phyloP scores from a whole-genome alignment of 371 early-diverging fungal genomes.

The Lichtheimia ramosa region DNA sequence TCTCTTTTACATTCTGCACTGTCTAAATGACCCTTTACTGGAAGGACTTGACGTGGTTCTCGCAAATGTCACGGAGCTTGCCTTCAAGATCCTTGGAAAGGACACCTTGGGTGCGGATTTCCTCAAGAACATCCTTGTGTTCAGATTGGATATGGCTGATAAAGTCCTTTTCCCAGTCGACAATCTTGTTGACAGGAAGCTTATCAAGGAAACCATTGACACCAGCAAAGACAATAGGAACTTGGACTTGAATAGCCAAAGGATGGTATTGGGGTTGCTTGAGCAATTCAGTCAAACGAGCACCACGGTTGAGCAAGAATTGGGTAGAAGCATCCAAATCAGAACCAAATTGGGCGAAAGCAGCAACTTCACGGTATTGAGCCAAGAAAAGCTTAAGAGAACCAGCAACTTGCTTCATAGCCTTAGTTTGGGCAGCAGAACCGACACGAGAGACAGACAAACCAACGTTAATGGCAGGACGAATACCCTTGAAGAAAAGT shows the following conservation, averaged over 20 bases:
- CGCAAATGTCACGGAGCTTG: slow-evolving; percentile 83
- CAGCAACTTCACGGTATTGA: slow-evolving; percentile 98
- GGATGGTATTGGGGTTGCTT: slow-evolving; percentile 95
- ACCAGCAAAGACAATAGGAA: slow-evolving; percentile 91
- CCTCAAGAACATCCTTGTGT: slow-evolving; percentile 83
- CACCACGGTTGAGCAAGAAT: slow-evolving; percentile 97
- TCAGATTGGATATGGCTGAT: slow-evolving; percentile 85
- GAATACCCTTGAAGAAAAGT: slow-evolving; percentile 97
- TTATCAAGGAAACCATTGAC: slow-evolving; percentile 98
- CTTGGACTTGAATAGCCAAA: slow-evolving; percentile 90
- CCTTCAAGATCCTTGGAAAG: slow-evolving; percentile 74
- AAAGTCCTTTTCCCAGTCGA: slow-evolving; percentile 89
- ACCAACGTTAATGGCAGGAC: slow-evolving; percentile 98
- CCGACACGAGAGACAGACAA: slow-evolving; percentile 98
- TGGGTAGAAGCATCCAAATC: slow-evolving; percentile 97
- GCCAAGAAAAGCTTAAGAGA: slow-evolving; percentile 97
- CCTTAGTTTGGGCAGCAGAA: slow-evolving; percentile 97
- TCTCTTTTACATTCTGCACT: too few species aligned
- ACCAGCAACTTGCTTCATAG: slow-evolving; percentile 98
- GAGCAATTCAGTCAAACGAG: slow-evolving; percentile 94
- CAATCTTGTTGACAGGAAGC: slow-evolving; percentile 86
- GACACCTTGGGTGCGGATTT: slow-evolving; percentile 85
- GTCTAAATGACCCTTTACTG: slow-evolving; percentile 33
- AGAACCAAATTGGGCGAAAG: slow-evolving; percentile 98
- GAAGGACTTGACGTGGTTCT: slow-evolving; percentile 88